Percentiles rank a stretch among this genome's conserved stretches.
phyloP scores from a whole-genome alignment of 2,329 filamentous ascomycete species.

The Tolypocladium nubicola region DNA sequence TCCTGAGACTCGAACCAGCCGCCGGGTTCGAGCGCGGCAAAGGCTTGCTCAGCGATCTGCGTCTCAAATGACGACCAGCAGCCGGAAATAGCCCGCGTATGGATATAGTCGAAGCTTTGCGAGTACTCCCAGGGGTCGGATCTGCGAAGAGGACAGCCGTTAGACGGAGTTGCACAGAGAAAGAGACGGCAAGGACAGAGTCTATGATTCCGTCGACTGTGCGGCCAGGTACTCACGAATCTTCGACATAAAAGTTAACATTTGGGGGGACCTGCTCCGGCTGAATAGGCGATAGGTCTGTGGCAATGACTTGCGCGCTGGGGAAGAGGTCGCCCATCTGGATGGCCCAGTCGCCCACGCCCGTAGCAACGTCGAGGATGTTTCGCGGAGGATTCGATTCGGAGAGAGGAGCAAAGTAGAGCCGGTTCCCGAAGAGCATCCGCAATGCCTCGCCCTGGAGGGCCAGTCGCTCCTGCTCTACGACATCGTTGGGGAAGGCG shows the following conservation, averaged over 20 bases:
- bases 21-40: constrained; percentile 36
- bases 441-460: constrained; percentile 27
- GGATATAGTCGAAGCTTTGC: constrained; percentile 45
- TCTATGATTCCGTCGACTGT: background rate
- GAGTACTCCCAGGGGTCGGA: constrained; percentile 40
- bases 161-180: background rate
- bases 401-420: constrained; percentile 33
- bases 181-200: background rate
- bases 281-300: constrained; percentile 59
- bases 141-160: constrained; percentile 13
- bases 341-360: constrained; percentile 50
- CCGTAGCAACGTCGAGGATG: constrained; percentile 34
- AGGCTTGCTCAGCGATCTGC: constrained; percentile 41
- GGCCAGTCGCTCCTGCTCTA: constrained; percentile 29
- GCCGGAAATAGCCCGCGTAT: constrained; percentile 37
- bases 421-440: constrained; percentile 25
- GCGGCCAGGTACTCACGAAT: constrained; percentile 27
- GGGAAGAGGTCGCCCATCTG: constrained; percentile 56
- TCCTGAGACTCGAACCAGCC: constrained; percentile 48
- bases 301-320: constrained; percentile 46
- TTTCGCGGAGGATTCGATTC: constrained; percentile 20
- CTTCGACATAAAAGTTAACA: constrained; percentile 64
- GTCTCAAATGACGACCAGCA: constrained; percentile 38
- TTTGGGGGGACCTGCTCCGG: constrained; percentile 58
- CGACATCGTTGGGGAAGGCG: constrained; percentile 32